Conservation (phyloP, 257 asterid species). For the Jacaranda mimosifolia region DNA sequence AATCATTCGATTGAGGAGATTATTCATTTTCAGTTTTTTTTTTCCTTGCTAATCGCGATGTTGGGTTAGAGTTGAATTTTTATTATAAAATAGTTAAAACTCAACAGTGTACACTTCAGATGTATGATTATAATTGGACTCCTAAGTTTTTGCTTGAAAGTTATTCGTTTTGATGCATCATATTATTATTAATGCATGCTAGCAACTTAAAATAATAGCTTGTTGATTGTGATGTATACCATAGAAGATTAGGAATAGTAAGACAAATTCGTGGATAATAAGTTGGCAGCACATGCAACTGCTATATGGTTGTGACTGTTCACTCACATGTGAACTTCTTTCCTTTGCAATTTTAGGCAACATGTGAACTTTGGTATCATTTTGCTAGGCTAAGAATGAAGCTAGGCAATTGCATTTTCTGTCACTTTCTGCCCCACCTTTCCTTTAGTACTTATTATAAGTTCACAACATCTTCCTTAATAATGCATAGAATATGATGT, state of each 20-base stretch:
- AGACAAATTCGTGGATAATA: conserved; percentile 6
- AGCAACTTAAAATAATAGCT: conserved; percentile 11
- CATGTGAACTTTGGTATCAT: conserved; percentile 28
- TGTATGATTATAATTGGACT: too few species aligned
- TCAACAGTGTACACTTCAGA: too few species aligned
- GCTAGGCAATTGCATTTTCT: background rate
- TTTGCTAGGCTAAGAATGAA: conserved; percentile 8
- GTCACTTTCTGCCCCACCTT: background rate
- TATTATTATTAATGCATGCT: background rate
- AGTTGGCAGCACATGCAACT: background rate
- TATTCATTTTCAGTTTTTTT: too few species aligned
- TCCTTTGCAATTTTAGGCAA: conserved; percentile 20
- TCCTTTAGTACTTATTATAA: conserved; percentile 22
- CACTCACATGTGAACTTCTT: conserved; percentile 14
- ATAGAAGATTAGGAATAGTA: background rate
- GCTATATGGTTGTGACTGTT: background rate
- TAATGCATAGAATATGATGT: background rate
- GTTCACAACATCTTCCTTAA: conserved; percentile 14
- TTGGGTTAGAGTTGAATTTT: too few species aligned
- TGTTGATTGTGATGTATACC: conserved; percentile 7
- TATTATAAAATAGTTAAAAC: too few species aligned
- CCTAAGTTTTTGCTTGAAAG: too few species aligned
- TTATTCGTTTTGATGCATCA: too few species aligned
- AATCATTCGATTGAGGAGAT: too few species aligned
- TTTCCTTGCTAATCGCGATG: too few species aligned